Evolutionary conservation across 129 eudicot species (phyloP).

Genomic region (Saussurea involucrata): DNA sequence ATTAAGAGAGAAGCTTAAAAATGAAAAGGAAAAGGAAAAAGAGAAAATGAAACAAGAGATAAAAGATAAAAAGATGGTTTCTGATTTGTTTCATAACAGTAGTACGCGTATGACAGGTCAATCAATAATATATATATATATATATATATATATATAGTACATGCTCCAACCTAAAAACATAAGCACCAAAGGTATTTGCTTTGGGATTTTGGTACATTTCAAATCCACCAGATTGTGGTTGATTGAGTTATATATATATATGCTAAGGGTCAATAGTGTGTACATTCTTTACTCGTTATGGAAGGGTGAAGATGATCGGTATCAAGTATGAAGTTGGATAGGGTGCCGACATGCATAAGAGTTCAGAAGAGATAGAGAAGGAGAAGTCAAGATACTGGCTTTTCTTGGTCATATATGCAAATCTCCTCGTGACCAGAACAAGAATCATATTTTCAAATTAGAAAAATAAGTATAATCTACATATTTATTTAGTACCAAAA

Average conservation of each 20-base stretch:
- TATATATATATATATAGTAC: constrained; percentile 5
- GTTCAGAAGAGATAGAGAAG: constrained; percentile 30
- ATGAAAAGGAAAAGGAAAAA: constrained; percentile 19
- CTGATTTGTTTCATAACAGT: constrained; percentile 23
- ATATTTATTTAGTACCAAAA: constrained; percentile 12
- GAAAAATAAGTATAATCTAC: constrained; percentile 9
- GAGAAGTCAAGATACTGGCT: constrained; percentile 56
- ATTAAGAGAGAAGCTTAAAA: constrained; percentile 20
- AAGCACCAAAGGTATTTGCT: constrained; percentile 19
- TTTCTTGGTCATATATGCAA: constrained; percentile 53
- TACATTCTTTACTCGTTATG: constrained; percentile 4
- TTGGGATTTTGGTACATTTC: constrained; percentile 20
- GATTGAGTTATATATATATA: no score
- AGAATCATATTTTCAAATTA: constrained; percentile 30
- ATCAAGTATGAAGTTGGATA: neutral
- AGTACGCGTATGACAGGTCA: constrained; percentile 29
- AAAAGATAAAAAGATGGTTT: constrained; percentile 31
- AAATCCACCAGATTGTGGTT: constrained; percentile 21
- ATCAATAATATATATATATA: constrained; percentile 10
- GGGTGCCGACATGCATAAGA: constrained; percentile 7
- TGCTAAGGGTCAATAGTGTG: constrained; percentile 5
- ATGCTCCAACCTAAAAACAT: constrained; percentile 16
- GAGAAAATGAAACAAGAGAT: constrained; percentile 16
- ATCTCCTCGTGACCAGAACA: constrained; percentile 61
- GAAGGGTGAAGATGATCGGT: neutral